A percentile compares a stretch with the other conserved stretches of the same genome.
These are phyloP conservation scores for Suillus subluteus DNA, from an alignment of 768 basidiomycete species.

Conservation along the genomic window DNA sequence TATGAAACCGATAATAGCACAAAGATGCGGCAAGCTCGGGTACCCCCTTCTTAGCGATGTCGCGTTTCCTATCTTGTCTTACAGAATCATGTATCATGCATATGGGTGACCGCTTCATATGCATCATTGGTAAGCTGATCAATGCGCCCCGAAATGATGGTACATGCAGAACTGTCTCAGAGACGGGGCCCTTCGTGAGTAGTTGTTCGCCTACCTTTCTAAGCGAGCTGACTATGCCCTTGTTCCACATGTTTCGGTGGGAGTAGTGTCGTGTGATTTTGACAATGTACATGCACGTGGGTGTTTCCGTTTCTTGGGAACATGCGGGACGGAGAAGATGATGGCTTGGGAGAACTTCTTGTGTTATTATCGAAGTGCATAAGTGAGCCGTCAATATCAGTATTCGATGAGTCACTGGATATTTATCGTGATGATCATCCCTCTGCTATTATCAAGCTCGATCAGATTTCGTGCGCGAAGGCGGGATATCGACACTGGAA, in stretches of 20 bases:
- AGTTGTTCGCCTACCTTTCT: not conserved
- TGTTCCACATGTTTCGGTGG: not conserved
- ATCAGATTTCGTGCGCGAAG: not conserved
- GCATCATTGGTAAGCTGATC: slow-evolving; percentile 5
- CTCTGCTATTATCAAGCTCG: not conserved
- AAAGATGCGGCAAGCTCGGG: not conserved
- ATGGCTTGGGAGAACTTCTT: not conserved
- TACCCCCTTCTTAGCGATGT: not conserved
- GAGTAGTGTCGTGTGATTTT: not conserved
- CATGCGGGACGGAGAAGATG: not conserved
- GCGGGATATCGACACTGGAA: not conserved
- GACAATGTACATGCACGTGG: not conserved
- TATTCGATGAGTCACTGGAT: not conserved
- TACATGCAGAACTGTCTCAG: not conserved
- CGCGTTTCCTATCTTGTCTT: not conserved
- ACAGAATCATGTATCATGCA: not conserved
- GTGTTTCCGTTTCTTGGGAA: not conserved
- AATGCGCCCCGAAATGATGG: not conserved
- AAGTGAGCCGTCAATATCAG: not conserved
- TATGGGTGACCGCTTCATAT: not conserved
- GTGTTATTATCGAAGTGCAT: not conserved
- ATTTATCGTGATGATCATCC: not conserved
- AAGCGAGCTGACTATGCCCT: not conserved
- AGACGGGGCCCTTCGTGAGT: not conserved
- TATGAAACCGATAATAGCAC: not conserved